Conservation (phyloP, 2,329 filamentous ascomycete genomes). For the Thelonectria rubi region DNA sequence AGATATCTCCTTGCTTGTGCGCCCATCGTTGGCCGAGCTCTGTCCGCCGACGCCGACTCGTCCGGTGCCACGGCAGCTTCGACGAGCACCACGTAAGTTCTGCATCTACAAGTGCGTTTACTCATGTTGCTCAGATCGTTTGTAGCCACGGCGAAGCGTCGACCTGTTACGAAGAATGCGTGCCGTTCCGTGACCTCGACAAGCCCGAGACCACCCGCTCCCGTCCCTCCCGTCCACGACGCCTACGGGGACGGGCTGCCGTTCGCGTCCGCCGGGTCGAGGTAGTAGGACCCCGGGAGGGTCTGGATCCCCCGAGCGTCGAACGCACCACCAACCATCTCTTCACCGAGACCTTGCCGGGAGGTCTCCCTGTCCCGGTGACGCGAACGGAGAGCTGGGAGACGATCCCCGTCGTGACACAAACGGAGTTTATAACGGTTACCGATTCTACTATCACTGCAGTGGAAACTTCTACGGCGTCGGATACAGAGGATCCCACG, state of each 20-base stretch:
- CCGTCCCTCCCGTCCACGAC: neutral
- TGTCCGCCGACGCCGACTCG: neutral
- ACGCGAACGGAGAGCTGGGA: neutral
- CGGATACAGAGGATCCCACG: neutral
- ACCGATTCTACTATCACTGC: neutral
- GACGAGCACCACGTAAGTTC: neutral
- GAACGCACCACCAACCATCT: neutral
- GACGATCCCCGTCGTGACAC: neutral
- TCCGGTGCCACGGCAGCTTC: neutral
- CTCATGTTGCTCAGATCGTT: neutral
- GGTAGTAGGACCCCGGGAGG: neutral
- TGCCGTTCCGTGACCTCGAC: neutral
- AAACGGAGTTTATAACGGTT: neutral
- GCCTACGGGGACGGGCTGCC: too few relatives aligned
- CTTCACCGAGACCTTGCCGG: neutral
- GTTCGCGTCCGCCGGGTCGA: too few relatives aligned
- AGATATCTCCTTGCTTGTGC: neutral
- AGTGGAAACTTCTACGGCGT: neutral
- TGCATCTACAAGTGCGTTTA: neutral
- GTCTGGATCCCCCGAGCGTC: neutral
- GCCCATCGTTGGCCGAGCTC: neutral
- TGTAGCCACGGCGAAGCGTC: neutral
- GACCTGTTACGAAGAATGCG: neutral
- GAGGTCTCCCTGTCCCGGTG: neutral
- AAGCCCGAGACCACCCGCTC: neutral